These are phyloP conservation scores for Neoboletus brunneissimus DNA, from an alignment of 768 basidiomycete species.

Conservation along the genomic window DNA sequence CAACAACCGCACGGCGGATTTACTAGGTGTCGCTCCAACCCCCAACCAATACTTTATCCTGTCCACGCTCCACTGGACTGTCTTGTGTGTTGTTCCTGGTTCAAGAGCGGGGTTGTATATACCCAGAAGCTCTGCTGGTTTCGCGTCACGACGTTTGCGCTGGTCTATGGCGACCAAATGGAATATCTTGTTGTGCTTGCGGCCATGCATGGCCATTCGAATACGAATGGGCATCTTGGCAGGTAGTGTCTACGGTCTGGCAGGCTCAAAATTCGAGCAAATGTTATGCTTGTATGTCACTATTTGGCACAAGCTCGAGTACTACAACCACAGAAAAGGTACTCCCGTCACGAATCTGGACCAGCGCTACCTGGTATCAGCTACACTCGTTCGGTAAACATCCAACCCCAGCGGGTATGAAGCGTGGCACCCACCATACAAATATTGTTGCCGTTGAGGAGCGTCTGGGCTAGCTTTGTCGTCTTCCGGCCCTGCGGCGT, in stretches of 20 bases:
- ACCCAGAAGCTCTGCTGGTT: conserved; percentile 85
- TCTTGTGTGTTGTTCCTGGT: conserved; percentile 56
- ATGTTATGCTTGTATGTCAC: conserved; percentile 14
- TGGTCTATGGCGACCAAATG: conserved; percentile 84
- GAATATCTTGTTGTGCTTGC: conserved; percentile 69
- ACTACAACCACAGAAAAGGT: no score
- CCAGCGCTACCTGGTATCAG: conserved; percentile 71
- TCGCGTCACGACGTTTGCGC: conserved; percentile 70
- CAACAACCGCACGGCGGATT: conserved; percentile 71
- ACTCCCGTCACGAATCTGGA: conserved; percentile 40
- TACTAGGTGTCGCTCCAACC: conserved; percentile 80
- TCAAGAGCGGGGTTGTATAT: conserved; percentile 71
- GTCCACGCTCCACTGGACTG: conserved; percentile 85
- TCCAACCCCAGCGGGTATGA: not conserved
- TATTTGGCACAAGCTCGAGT: conserved; percentile 28
- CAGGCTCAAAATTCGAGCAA: not conserved
- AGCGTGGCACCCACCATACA: conserved; percentile 71
- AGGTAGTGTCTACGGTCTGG: no score
- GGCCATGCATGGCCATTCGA: conserved; percentile 81
- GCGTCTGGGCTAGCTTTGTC: conserved; percentile 82
- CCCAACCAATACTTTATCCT: conserved; percentile 89
- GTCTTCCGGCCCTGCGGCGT: conserved; percentile 80
- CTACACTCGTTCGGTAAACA: conserved; percentile 30
- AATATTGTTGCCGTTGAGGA: conserved; percentile 93
- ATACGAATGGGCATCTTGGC: conserved; percentile 76